Conservation (phyloP, 768 basidiomycete genomes). For the Pleurotus tuber-regium region DNA sequence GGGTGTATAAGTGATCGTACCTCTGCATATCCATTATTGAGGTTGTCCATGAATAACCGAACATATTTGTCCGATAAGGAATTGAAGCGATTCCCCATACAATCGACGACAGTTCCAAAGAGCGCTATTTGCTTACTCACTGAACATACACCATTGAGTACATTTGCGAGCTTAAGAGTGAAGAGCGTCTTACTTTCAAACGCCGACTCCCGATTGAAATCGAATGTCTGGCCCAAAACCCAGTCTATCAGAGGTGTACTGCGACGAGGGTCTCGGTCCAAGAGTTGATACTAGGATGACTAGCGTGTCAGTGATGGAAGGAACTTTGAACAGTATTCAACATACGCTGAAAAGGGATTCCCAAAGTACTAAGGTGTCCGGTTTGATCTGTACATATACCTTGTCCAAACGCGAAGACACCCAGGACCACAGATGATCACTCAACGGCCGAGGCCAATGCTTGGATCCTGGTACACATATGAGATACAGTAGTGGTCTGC, state of each 20-base stretch:
- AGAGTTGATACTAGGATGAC: slow-evolving; percentile 44
- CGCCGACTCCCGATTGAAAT: slow-evolving; percentile 83
- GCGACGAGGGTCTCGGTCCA: slow-evolving; percentile 78
- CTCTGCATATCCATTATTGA: slow-evolving; percentile 84
- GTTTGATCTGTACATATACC: slow-evolving; percentile 75
- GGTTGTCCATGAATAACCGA: slow-evolving; percentile 68
- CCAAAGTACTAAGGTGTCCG: slow-evolving; percentile 81
- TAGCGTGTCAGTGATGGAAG: slow-evolving; percentile 10
- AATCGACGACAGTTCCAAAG: slow-evolving; percentile 64
- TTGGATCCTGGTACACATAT: slow-evolving; percentile 57
- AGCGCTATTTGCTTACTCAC: slow-evolving; percentile 76
- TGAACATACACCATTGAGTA: slow-evolving; percentile 25
- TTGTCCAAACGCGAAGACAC: slow-evolving; percentile 53
- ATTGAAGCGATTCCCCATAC: slow-evolving; percentile 64
- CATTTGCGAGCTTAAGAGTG: slow-evolving; percentile 1
- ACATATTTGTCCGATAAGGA: slow-evolving; percentile 67
- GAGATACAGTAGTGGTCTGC: not conserved
- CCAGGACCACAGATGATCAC: slow-evolving; percentile 72
- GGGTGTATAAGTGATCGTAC: slow-evolving; percentile 33
- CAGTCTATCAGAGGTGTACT: slow-evolving; percentile 71
- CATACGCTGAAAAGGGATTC: slow-evolving; percentile 60
- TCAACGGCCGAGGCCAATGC: slow-evolving; percentile 67
- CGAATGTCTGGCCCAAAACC: slow-evolving; percentile 71
- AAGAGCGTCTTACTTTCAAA: slow-evolving; percentile 64
- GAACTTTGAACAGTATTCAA: too few species aligned